Evolutionary conservation across 2,329 filamentous ascomycete species (phyloP), one percentile per base, ranked within the genome.

Genomic region (Magnaporthales sp.): DNA sequence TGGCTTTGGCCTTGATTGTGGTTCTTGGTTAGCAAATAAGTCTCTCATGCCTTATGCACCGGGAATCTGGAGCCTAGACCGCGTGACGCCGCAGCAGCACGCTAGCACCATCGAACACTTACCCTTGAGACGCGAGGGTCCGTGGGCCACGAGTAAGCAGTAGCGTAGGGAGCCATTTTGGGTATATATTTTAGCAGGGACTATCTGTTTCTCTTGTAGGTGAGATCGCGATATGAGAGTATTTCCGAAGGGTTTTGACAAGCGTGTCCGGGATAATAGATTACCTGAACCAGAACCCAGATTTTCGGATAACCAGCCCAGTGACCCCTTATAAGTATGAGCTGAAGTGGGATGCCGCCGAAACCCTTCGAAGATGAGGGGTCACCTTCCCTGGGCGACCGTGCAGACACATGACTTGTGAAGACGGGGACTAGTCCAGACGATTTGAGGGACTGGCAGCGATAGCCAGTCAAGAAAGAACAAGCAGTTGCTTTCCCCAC

Each of bases 121-220:
- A 79, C 77, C 54, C 77, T 74, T 58, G 73, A 61, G 24, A 75
- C 74, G 46, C 78, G 77, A 68, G 70, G 73, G 75, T 79, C 79
- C 67, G 68, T 67, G 4, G 76, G 73, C 70, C 78, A 80, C 11
- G 73, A 71, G 70, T 77, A 77, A 64, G 80, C 73, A 63, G 73
- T 79, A 70, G 76, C 78, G 70, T 79, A 77, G 62, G 77, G 74
- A 70, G 77, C 77, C 77, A 80, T 79, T 38, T 67, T 74, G n/a
- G n/a, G 68, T 61, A 61, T 51, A 19, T 51, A 4, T 13, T 38
- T 38, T 11, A 38, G 32, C 32, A 13, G 32, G 32, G 6, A 38
- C 32, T 38, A 13, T 38, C 32, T 11, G 32, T 15, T 11, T 13
- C 32, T 13, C 10, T 1, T n/a, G 38, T 19, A 19, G 15, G 19